Base-by-base conservation (phyloP, 2,329 filamentous ascomycete genomes). In the Cyclaneusma minus region DNA sequence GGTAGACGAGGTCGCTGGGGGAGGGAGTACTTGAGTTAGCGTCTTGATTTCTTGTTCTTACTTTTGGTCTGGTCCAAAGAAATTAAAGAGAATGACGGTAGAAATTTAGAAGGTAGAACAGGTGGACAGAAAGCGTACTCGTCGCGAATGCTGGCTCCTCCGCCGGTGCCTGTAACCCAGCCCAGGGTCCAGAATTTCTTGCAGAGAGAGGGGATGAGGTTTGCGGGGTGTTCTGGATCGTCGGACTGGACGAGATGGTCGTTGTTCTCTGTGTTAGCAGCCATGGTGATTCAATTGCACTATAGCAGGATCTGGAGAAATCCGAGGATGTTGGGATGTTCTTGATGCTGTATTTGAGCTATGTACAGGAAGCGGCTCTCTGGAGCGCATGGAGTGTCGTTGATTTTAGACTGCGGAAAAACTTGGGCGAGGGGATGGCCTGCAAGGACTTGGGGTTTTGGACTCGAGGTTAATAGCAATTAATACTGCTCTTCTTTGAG, bases 181-280 rank as follows among this genome's bases (percentile, higher is more conserved):
- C 89, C 89, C 42, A 91, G 63, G 11, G 68, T 82, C 68, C 93
- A 98, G 58, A 98, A 98, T 50, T 87, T 89, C 45, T 79, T 78
- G 58, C 89, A 98, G 25, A 98, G 68, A 24, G 80, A 76, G 36
- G 85, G 89, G 39, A 94, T 94, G 43, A 92, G 66, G 56, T 98
- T 98, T 39, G 89, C 85, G 13, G 89, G 89, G 54, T 98, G 89
- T 33, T 83, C 60, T 4, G 79, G 75, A 49, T 94, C 72, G 16
- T 55, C 47, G 7, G 72, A 77, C 20, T 53, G 54, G 48, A 78
- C 55, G 35, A 76, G 62, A 37, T 64, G 54, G 47, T 73, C 61
- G 39, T 62, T 57, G 40, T 50, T 48, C 24, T 44, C 35, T 27
- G 7, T 30, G n/a, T n/a, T n/a, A n/a, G n/a, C n/a, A n/a, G n/a